A percentile compares a stretch with the other conserved stretches of the same genome.
phyloP scores from a whole-genome alignment of 2,329 filamentous ascomycete genomes.

The Boeremia exigua region DNA sequence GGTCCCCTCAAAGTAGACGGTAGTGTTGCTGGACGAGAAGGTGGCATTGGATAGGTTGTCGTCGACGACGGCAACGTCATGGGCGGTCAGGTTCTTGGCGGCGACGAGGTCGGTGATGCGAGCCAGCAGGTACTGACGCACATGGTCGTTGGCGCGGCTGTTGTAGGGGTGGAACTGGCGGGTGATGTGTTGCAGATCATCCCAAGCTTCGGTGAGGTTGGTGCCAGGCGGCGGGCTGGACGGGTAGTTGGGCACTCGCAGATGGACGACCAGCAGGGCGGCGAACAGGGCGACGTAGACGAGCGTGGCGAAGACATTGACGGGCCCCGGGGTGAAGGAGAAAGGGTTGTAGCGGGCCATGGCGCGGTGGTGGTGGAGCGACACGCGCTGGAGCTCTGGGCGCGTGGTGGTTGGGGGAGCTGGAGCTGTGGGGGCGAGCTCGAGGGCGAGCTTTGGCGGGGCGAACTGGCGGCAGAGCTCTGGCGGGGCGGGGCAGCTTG shows the following conservation, averaged over 20 bases:
- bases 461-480: too few relatives aligned
- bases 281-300: conserved; percentile 81
- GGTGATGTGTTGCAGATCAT: conserved; percentile 78
- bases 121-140: conserved; percentile 75
- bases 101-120: conserved; percentile 74
- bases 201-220: conserved; percentile 86
- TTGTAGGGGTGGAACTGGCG: conserved; percentile 86
- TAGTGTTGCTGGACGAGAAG: conserved; percentile 59
- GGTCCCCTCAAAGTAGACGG: conserved; percentile 87
- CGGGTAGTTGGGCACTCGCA: conserved; percentile 74
- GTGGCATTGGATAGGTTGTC: conserved; percentile 82
- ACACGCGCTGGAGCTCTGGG: conserved; percentile 12
- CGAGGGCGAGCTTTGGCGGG: not conserved
- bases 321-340: conserved; percentile 79
- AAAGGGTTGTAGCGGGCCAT: conserved; percentile 57
- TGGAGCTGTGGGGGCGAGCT: conserved; percentile 13
- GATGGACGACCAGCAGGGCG: conserved; percentile 74
- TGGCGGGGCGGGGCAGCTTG: too few relatives aligned
- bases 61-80: conserved; percentile 72
- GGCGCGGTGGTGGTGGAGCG: conserved; percentile 13
- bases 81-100: conserved; percentile 55
- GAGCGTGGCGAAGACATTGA: conserved; percentile 77
- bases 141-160: conserved; percentile 78
- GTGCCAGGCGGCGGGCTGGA: conserved; percentile 65
- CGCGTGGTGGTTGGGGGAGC: conserved; percentile 20